Percentiles rank a stretch among this genome's conserved stretches.
phyloP scores from a whole-genome alignment of 202 grass and related monocot species.

The Brachypodium distachyon region DNA sequence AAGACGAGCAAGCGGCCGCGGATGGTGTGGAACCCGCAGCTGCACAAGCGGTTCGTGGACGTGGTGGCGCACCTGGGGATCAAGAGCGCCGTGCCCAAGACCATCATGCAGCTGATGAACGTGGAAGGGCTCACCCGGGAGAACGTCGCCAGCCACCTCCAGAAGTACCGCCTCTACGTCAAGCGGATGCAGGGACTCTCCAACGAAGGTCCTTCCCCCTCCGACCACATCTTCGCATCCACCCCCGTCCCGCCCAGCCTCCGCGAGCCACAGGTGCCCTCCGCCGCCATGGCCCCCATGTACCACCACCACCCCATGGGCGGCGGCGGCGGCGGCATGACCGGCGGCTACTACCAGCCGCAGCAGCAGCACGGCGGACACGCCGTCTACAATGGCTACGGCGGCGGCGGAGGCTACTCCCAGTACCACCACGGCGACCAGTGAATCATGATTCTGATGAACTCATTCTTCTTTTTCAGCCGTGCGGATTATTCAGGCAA shows the following conservation, averaged over 20 bases:
- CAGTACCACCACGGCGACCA: conserved; percentile 32
- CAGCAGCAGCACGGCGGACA: conserved; percentile 4
- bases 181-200: conserved; percentile 71
- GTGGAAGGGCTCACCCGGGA: conserved; percentile 78
- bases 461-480: too few species aligned
- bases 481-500: neutral
- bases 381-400: conserved; percentile 3
- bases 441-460: too few species aligned
- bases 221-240: conserved; percentile 76
- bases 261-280: conserved; percentile 31
- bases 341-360: neutral
- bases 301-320: conserved; percentile 21
- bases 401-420: neutral
- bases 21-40: conserved; percentile 93
- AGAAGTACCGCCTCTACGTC: conserved; percentile 91
- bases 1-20: conserved; percentile 28
- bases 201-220: conserved; percentile 51
- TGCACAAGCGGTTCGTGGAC: conserved; percentile 98
- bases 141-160: conserved; percentile 94
- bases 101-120: conserved; percentile 99
- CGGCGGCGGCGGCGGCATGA: neutral
- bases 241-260: conserved; percentile 54
- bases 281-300: neutral
- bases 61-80: conserved; percentile 94
- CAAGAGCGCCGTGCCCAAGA: conserved; percentile 92